Evolutionary conservation across 345 rosid species (phyloP), one percentile per base, ranked within the genome.

Genomic region (Brassica nigra): DNA sequence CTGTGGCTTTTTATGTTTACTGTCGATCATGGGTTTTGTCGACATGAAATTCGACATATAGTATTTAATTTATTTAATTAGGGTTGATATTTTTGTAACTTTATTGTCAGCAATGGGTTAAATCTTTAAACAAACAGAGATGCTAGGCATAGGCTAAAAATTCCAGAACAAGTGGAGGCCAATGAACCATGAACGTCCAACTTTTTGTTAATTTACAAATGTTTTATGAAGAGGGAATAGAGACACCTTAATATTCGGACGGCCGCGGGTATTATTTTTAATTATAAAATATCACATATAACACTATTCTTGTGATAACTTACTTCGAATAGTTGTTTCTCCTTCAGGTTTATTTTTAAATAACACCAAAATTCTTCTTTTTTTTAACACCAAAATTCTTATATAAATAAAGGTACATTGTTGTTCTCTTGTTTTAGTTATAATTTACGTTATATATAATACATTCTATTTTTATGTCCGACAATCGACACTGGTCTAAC

Each of bases 101-200:
- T 61, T 11, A 11, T 68, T 30, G 70, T 61, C 36, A 44, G 14
- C 28, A 5, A 31, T 16, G 62, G 61, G 30, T 72, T 71, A 34
- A 71, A 37, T 55, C 58, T 55, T 0, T 23, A 9, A 30, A 73
- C 44, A 73, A 66, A 31, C 28, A 67, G 47, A n/a, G 63, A 78
- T 62, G 55, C 27, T 67, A 67, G 78, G 74, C 69, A 59, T 59
- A 73, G 69, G 78, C 63, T 59, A 73, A 47, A 68, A 59, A 79
- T 73, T 73, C 74, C 64, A 79, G 47, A 73, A 79, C 78, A 73
- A 79, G 74, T 79, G 82, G 82, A 67, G 27, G 64, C 82, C 78
- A 79, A 79, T 79, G 74, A 79, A 73, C 67, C 78, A 27, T 44
- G 64, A 73, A 67, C 1, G 34, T 68, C 14, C 64, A 73, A 67